These are phyloP conservation scores for Botryotinia globosa DNA, from an alignment of 2,329 filamentous ascomycete species.

Conservation along the genomic window DNA sequence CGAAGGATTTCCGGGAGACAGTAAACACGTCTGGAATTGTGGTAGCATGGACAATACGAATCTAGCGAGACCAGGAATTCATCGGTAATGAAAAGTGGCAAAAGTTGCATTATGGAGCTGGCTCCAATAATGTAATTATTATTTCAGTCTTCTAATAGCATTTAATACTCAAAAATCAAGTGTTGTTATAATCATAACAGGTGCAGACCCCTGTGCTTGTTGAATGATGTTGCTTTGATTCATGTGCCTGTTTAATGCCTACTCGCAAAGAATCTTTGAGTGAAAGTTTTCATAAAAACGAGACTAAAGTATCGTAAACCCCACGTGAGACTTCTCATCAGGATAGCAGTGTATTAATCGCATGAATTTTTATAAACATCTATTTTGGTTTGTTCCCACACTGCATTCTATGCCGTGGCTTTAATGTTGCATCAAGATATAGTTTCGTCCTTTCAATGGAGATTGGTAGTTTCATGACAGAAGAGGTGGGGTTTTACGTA, in stretches of 20 bases:
- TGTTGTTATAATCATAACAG: accelerated
- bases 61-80: not conserved
- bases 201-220: not conserved
- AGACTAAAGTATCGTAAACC: not conserved
- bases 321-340: accelerated
- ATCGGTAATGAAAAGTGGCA: not conserved
- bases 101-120: not conserved
- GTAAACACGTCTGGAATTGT: not conserved
- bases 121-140: not conserved
- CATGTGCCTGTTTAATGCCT: not conserved
- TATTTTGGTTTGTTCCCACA: not conserved
- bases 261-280: not conserved
- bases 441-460: no score
- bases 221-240: not conserved
- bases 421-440: not conserved
- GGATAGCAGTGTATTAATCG: not conserved
- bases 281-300: not conserved
- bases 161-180: not conserved
- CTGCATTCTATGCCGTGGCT: no score
- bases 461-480: not conserved
- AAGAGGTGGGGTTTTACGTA: not conserved
- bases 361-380: no score
- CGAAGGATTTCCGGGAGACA: not conserved
- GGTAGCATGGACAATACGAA: not conserved
- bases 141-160: not conserved